Percentiles rank a stretch among this genome's conserved stretches.
These are phyloP conservation scores for Pestalotiopsis sp. DNA, from an alignment of 2,329 filamentous ascomycete genomes.

Conservation along the genomic window DNA sequence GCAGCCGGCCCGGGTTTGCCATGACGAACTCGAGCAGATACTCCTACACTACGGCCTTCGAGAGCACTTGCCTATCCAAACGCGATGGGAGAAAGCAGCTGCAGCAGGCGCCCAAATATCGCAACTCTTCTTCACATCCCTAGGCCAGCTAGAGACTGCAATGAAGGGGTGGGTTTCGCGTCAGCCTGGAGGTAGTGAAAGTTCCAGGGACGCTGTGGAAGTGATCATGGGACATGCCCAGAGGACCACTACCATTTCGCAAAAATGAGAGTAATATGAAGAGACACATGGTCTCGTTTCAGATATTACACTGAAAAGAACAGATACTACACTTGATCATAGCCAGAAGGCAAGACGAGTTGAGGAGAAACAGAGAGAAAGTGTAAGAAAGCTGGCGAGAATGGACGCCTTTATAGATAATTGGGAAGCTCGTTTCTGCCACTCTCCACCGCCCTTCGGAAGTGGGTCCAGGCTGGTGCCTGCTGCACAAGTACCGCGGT, in stretches of 20 bases:
- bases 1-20: too few species aligned
- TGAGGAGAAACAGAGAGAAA: neutral
- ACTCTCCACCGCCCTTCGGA: neutral
- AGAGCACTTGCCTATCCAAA: too few species aligned
- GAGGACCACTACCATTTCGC: constrained; percentile 50
- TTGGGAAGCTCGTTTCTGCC: neutral
- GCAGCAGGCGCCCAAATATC: neutral
- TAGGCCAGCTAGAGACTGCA: constrained; percentile 51
- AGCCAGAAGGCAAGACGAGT: constrained; percentile 33
- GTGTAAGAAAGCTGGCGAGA: neutral
- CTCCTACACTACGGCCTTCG: too few species aligned
- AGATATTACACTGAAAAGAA: constrained; percentile 80
- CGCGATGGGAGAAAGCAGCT: neutral
- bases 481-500: neutral
- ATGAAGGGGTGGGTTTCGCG: constrained; percentile 67
- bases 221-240: constrained; percentile 69
- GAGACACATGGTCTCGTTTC: constrained; percentile 67
- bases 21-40: too few species aligned
- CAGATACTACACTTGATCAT: constrained; percentile 95
- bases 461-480: neutral
- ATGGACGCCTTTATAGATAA: neutral
- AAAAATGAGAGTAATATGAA: constrained; percentile 84
- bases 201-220: constrained; percentile 70
- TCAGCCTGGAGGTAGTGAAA: constrained; percentile 72
- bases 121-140: constrained; percentile 55